These are phyloP conservation scores for Amorphotheca resinae DNA, from an alignment of 495 filamentous ascomycete species.

Conservation along the genomic window DNA sequence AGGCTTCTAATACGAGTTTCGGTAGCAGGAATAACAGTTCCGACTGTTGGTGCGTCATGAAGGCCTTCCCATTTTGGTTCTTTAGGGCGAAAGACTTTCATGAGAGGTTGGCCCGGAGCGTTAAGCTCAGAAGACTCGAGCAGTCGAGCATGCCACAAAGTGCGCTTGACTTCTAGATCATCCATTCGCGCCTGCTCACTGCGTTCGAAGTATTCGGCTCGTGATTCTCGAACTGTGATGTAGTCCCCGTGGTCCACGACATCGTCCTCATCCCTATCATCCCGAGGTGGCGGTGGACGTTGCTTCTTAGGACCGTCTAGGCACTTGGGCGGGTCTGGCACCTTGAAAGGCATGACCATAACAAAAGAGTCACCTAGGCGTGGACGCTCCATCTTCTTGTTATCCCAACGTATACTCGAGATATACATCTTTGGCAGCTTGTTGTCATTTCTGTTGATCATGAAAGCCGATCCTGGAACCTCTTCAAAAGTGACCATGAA, in stretches of 20 bases:
- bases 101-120: not conserved
- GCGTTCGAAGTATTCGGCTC: not conserved
- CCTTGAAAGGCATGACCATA: not conserved
- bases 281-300: too few species aligned
- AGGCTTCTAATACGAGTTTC: not conserved
- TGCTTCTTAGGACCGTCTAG: not conserved
- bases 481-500: not conserved
- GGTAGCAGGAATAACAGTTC: not conserved
- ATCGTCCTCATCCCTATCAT: not conserved
- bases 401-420: not conserved
- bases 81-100: not conserved
- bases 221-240: not conserved
- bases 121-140: conserved; percentile 1
- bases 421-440: not conserved
- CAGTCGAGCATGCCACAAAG: not conserved
- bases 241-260: not conserved
- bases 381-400: not conserved
- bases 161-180: not conserved
- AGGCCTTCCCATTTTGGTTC: not conserved
- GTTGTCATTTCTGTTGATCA: not conserved
- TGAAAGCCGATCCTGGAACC: not conserved
- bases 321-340: too few species aligned
- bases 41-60: not conserved
- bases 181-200: not conserved
- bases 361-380: not conserved